These are phyloP conservation scores for Phaeomoniella chlamydospora DNA, from an alignment of 2,329 filamentous ascomycete species.

Conservation along the genomic window DNA sequence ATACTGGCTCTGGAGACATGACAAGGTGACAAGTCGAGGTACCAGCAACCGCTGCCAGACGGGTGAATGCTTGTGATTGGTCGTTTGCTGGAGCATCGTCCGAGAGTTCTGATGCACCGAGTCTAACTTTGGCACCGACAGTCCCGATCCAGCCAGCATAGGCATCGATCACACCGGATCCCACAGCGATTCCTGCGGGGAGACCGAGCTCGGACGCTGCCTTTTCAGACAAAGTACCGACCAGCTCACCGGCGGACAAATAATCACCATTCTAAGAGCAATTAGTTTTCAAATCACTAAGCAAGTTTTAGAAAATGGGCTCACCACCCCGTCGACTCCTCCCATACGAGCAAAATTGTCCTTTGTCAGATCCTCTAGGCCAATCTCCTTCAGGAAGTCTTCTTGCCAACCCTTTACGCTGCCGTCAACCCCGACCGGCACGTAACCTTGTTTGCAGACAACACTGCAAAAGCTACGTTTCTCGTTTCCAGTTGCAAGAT, in stretches of 20 bases:
- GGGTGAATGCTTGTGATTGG: conserved; percentile 80
- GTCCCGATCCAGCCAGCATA: conserved; percentile 98
- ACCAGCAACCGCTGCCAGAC: conserved; percentile 84
- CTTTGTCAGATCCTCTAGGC: conserved; percentile 67
- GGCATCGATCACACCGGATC: conserved; percentile 92
- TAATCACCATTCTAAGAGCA: conserved; percentile 68
- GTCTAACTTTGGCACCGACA: conserved; percentile 86
- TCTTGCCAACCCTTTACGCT: conserved; percentile 98
- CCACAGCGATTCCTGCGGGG: conserved; percentile 75
- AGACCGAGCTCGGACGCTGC: conserved; percentile 75
- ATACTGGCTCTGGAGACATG: conserved; percentile 86
- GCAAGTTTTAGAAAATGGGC: conserved; percentile 30
- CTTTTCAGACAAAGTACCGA: conserved; percentile 70
- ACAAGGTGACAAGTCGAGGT: conserved; percentile 96
- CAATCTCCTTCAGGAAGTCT: conserved; percentile 79
- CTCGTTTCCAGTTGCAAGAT: conserved; percentile 84
- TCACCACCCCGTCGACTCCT: conserved; percentile 87
- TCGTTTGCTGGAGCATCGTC: conserved; percentile 61
- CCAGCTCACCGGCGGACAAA: conserved; percentile 79
- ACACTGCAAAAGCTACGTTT: conserved; percentile 89
- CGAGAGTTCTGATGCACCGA: conserved; percentile 53
- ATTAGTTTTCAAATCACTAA: conserved; percentile 4
- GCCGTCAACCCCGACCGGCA: conserved; percentile 92
- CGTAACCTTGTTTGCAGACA: conserved; percentile 93
- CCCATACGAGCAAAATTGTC: conserved; percentile 89